Percentiles rank a stretch among this genome's conserved stretches.
phyloP scores from a whole-genome alignment of 2,329 filamentous ascomycete genomes.

The Epichloe elymi region DNA sequence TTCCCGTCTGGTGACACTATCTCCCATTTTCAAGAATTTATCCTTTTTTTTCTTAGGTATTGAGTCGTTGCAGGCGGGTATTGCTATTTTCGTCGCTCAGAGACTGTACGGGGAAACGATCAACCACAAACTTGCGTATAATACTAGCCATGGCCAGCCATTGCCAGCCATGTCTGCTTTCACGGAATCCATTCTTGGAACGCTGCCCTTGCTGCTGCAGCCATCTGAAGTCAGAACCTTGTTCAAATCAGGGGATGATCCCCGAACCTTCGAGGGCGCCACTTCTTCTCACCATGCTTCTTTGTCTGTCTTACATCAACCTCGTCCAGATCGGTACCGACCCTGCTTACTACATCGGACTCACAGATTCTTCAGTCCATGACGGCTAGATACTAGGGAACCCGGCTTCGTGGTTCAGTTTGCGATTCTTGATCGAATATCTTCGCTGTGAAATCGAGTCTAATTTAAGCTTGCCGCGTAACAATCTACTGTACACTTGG shows the following conservation, averaged over 20 bases:
- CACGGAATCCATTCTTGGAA: background rate
- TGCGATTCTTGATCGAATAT: background rate
- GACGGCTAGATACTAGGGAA: background rate
- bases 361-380: background rate
- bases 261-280: background rate
- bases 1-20: background rate
- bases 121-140: background rate
- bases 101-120: background rate
- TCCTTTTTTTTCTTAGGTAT: background rate
- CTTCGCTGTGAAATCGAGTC: background rate
- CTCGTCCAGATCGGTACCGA: background rate
- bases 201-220: background rate
- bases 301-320: background rate
- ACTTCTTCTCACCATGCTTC: background rate
- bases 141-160: background rate
- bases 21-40: background rate
- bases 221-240: background rate
- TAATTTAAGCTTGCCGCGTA: background rate
- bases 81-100: background rate
- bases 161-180: background rate
- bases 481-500: background rate
- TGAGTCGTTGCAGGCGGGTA: background rate
- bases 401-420: background rate
- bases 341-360: background rate
- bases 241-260: background rate